A percentile compares a stretch with the other conserved stretches of the same genome.
Conservation (phyloP, 1,139 yeast species). For the Yamadazyma epiphylla region DNA sequence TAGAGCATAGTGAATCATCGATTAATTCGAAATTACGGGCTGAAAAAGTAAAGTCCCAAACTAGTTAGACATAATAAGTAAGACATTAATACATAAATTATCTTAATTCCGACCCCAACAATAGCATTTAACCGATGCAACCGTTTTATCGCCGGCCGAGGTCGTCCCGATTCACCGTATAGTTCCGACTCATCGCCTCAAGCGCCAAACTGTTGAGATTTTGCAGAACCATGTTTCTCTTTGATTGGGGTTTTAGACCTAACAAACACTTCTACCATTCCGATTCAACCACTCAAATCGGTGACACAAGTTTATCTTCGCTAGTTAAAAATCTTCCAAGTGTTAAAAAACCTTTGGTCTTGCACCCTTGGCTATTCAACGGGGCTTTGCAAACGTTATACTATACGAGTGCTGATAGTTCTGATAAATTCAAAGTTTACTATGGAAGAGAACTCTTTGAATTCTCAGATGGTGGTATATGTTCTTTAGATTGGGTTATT, state of each 20-base stretch:
- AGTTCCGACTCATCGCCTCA: too few relatives aligned
- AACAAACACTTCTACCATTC: slow-evolving; percentile 26
- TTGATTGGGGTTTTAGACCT: slow-evolving; percentile 40
- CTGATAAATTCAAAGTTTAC: slow-evolving; percentile 51
- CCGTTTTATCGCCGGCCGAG: too few relatives aligned
- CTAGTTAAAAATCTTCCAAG: slow-evolving; percentile 22
- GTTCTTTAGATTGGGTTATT: slow-evolving; percentile 77
- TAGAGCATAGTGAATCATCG: slow-evolving; percentile 44
- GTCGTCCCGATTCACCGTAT: too few relatives aligned
- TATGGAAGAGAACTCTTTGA: slow-evolving; percentile 73
- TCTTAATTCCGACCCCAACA: too few relatives aligned
- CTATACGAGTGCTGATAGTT: slow-evolving; percentile 53
- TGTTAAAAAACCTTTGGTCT: slow-evolving; percentile 41
- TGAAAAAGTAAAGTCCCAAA: slow-evolving; percentile 12
- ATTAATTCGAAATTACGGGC: slow-evolving; percentile 39
- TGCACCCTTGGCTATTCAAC: slow-evolving; percentile 63
- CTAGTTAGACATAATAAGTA: too few relatives aligned
- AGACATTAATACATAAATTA: too few relatives aligned
- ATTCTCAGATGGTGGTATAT: slow-evolving; percentile 61
- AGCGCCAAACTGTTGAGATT: too few relatives aligned
- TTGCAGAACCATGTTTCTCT: slow-evolving; percentile 14
- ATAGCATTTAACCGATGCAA: too few relatives aligned
- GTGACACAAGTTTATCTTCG: slow-evolving; percentile 17
- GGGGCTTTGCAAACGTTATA: slow-evolving; percentile 78
- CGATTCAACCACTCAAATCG: slow-evolving; percentile 17